phyloP scores from a whole-genome alignment of 1,284 basidiomycete genomes.

The Leccinum subspadiceum region DNA sequence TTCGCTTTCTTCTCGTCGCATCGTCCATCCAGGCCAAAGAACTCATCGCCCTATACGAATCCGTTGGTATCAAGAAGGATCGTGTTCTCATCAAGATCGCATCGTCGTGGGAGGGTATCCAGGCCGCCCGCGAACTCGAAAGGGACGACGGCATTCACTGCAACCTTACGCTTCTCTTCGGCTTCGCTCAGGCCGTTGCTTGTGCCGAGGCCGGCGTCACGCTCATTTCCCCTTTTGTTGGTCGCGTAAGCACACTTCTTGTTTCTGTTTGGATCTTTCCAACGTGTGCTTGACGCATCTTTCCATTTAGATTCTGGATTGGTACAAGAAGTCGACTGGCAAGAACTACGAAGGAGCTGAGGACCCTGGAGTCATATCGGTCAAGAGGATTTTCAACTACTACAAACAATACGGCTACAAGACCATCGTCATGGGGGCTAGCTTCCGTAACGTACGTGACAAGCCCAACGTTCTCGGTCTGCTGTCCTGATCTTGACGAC shows the following conservation, averaged over 20 bases:
- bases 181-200: slow-evolving; percentile 97
- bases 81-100: slow-evolving; percentile 99
- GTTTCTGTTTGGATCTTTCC: slow-evolving; percentile 16
- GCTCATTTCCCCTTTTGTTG: slow-evolving; percentile 99
- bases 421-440: slow-evolving; percentile 99
- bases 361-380: slow-evolving; percentile 97
- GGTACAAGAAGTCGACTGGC: slow-evolving; percentile 92
- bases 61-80: slow-evolving; percentile 87
- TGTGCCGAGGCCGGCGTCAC: slow-evolving; percentile 98
- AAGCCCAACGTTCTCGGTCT: neutral
- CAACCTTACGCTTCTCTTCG: slow-evolving; percentile 98
- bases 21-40: slow-evolving; percentile 68
- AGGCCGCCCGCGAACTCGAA: slow-evolving; percentile 96
- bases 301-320: slow-evolving; percentile 78
- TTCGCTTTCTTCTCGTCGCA: slow-evolving; percentile 4
- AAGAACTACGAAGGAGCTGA: slow-evolving; percentile 83
- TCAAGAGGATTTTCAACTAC: slow-evolving; percentile 98
- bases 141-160: slow-evolving; percentile 92
- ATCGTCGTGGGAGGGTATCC: slow-evolving; percentile 99
- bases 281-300: slow-evolving; percentile 8
- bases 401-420: slow-evolving; percentile 99
- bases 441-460: slow-evolving; percentile 87
- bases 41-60: slow-evolving; percentile 93
- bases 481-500: slow-evolving; percentile 3
- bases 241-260: slow-evolving; percentile 63